These are phyloP conservation scores for Penicillium sp. DNA, from an alignment of 2,329 filamentous ascomycete genomes.

Conservation along the genomic window DNA sequence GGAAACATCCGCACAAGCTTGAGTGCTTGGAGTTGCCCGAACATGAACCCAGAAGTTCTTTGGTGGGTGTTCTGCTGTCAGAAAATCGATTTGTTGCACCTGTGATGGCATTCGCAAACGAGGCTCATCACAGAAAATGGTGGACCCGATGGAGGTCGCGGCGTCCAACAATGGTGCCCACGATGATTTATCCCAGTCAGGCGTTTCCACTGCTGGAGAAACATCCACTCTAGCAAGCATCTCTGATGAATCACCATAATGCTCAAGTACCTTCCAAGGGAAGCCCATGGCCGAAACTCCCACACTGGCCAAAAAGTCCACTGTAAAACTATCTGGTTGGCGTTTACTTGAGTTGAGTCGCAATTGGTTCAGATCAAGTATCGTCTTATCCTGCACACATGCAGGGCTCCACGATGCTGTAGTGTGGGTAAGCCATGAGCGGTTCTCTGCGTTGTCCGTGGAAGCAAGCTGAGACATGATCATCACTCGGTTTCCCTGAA, in stretches of 20 bases:
- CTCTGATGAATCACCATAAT: conserved; percentile 41
- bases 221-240: conserved; percentile 47
- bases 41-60: conserved; percentile 40
- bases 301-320: conserved; percentile 42
- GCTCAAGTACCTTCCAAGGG: conserved; percentile 45
- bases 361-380: no score
- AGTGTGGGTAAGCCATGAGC: conserved; percentile 19
- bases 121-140: conserved; percentile 39
- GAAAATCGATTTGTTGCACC: conserved; percentile 32
- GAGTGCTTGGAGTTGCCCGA: conserved; percentile 24
- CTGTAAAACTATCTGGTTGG: conserved; percentile 34
- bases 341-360: no score
- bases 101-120: conserved; percentile 41
- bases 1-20: no score
- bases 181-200: conserved; percentile 31
- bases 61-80: conserved; percentile 29
- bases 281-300: conserved; percentile 47
- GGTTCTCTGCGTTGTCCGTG: background rate
- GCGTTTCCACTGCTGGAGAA: conserved; percentile 21
- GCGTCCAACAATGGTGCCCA: conserved; percentile 47
- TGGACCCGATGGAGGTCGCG: conserved; percentile 47
- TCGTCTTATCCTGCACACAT: no score
- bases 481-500: conserved; percentile 32
- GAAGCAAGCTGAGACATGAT: conserved; percentile 37
- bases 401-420: conserved; percentile 4